Evolutionary conservation across 2,329 filamentous ascomycete species (phyloP).

Genomic region (Aspergillus intermedius): DNA sequence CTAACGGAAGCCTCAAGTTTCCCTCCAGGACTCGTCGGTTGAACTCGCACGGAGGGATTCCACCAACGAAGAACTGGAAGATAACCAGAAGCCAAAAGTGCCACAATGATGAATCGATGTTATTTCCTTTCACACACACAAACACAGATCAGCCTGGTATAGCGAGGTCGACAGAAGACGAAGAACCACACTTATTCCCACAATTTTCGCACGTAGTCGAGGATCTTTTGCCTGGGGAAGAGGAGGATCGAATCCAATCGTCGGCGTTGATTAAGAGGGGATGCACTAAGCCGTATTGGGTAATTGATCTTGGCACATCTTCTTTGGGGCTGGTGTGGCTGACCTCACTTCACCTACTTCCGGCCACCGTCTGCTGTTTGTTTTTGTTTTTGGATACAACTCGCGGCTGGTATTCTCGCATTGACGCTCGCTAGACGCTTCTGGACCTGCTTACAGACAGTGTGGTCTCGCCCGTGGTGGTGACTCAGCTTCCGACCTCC

Average conservation of each 20-base stretch:
- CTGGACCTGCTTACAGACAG: no score
- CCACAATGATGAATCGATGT: constrained; percentile 7
- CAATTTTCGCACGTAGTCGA: constrained; percentile 7
- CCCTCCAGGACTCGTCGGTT: constrained; percentile 7
- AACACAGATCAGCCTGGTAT: background rate
- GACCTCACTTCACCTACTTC: background rate
- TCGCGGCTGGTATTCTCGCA: no score
- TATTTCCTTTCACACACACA: background rate
- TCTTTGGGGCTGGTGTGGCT: background rate
- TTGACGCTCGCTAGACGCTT: no score
- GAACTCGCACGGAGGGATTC: constrained; percentile 24
- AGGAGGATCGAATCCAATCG: constrained; percentile 21
- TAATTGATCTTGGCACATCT: background rate
- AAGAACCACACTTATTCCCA: no score
- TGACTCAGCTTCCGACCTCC: constrained; percentile 2
- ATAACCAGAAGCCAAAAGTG: constrained; percentile 4
- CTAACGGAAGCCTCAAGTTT: background rate
- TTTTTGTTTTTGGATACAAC: background rate
- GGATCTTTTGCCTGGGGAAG: constrained; percentile 17
- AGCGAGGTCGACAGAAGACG: constrained; percentile 4
- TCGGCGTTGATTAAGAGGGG: constrained; percentile 16
- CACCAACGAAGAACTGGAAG: constrained; percentile 20
- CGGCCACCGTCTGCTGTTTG: background rate
- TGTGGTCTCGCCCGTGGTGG: constrained; percentile 8
- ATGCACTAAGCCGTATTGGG: constrained; percentile 7